Evolutionary conservation across 352 stramenopile species (phyloP).

Genomic region (Globisporangium polare): DNA sequence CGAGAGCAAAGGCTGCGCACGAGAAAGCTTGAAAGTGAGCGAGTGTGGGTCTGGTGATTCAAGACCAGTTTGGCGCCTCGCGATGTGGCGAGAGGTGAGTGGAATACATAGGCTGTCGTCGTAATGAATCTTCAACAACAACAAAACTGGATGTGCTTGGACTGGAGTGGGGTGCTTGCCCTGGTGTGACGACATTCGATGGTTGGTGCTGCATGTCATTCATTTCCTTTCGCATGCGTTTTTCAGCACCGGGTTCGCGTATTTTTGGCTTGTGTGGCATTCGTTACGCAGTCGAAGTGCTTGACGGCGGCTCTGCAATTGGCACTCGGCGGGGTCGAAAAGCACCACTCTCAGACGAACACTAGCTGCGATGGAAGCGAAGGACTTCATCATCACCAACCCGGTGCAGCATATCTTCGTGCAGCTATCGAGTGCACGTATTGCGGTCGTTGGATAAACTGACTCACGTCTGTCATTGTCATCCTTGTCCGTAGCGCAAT

Average conservation of each 20-base stretch:
- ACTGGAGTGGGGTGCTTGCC: background rate
- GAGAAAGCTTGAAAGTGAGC: slow-evolving; percentile 18
- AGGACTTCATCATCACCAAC: slow-evolving; percentile 57
- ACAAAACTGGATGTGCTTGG: background rate
- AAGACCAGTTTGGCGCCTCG: background rate
- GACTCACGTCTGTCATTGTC: background rate
- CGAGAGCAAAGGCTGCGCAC: slow-evolving; percentile 15
- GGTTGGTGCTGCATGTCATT: background rate
- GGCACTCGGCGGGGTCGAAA: background rate
- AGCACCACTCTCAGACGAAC: background rate
- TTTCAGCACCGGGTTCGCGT: background rate
- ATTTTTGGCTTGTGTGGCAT: background rate
- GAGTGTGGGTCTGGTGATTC: background rate
- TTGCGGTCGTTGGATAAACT: background rate
- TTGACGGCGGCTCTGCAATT: background rate
- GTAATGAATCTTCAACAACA: background rate
- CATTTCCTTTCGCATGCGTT: background rate
- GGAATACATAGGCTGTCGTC: background rate
- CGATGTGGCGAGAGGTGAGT: background rate
- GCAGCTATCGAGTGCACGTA: background rate
- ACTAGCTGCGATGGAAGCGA: slow-evolving; percentile 39
- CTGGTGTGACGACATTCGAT: background rate
- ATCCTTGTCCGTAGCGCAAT: slow-evolving; percentile 25
- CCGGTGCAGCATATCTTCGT: slow-evolving; percentile 18
- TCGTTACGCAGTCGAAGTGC: background rate